Evolutionary conservation across 768 basidiomycete genomes (phyloP), one percentile per base, ranked within the genome.

Genomic region (Kwoniella botswanensis): DNA sequence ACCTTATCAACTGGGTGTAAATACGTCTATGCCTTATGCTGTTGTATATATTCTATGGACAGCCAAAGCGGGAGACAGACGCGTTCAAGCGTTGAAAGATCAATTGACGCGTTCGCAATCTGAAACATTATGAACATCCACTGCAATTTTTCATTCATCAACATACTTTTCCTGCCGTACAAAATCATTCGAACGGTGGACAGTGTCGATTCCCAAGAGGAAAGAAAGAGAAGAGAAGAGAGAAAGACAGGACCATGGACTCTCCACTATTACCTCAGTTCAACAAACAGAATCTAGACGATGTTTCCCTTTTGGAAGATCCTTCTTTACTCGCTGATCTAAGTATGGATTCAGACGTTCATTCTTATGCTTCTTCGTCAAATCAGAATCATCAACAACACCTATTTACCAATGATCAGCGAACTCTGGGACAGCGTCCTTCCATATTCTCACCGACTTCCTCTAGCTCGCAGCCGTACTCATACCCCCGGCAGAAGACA

Each of bases 241-340:
- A 41, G 1, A 12, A 57, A 7, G 22, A 12, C 22, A 15, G 15
- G 55, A 64, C 21, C 17, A 79, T 77, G 78, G 76, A 79, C 65
- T 79, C 78, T 10, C 78, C 78, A 15, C 62, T 79, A 1, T 50
- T 79, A 12, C 78, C 78, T 7, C 74, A 74, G 4, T 63, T 77
- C 22, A 44, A 67, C 9, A n/a, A 64, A 12, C 56, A 62, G 59
- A 22, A 46, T 67, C 26, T 60, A n/a, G 17, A n/a, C 11, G 55
- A 66, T 15, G 52, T 64, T 21, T 62, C 59, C 35, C 24, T 70
- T 11, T 26, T 68, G 17, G 70, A 71, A 4, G 68, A 70, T 26
- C 67, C 72, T 6, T 71, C 71, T 5, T 26, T 75, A 10, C 57
- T 79, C 2, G 74, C 71, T 17, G 75, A 77, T 61, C 43, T 79